These are phyloP conservation scores for Notholithocarpus densiflorus DNA, from an alignment of 306 rosid species.

Conservation along the genomic window DNA sequence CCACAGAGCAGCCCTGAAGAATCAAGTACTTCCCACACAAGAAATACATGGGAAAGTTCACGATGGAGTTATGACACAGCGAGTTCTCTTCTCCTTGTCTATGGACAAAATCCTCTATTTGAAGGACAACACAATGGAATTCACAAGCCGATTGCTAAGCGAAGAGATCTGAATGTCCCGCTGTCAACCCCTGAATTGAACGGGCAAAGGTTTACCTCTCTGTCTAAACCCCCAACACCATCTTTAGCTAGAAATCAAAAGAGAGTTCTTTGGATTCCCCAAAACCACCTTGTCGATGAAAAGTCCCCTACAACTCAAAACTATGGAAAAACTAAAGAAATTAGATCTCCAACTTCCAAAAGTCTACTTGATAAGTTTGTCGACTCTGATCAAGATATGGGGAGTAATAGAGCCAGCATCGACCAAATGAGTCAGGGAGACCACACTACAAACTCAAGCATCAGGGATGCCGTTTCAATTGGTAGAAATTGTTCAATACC, in stretches of 20 bases:
- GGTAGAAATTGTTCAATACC: conserved; percentile 70
- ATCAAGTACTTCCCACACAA: conserved; percentile 52
- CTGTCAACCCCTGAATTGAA: conserved; percentile 40
- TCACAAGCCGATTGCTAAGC: conserved; percentile 28
- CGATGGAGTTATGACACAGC: conserved; percentile 54
- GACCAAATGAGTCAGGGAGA: conserved; percentile 41
- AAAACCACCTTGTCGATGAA: conserved; percentile 45
- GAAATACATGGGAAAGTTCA: conserved; percentile 53
- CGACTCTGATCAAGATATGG: conserved; percentile 36
- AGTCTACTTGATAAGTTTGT: conserved; percentile 39
- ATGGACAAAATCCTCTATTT: conserved; percentile 78
- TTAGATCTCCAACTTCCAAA: conserved; percentile 51
- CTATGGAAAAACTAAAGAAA: conserved; percentile 27
- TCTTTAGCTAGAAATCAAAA: conserved; percentile 37
- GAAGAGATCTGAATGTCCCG: conserved; percentile 37
- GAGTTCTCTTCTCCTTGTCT: conserved; percentile 64
- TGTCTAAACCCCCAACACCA: conserved; percentile 34
- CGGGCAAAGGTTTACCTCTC: conserved; percentile 41
- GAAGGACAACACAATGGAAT: conserved; percentile 41
- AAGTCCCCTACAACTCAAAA: conserved; percentile 35
- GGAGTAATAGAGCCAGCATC: conserved; percentile 25
- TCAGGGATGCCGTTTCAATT: conserved; percentile 59
- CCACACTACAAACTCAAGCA: conserved; percentile 39
- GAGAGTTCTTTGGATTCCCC: conserved; percentile 52
- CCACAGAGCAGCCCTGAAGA: conserved; percentile 88